Percentiles rank a stretch among this genome's conserved stretches.
Evolutionary conservation across 495 filamentous ascomycete genomes (phyloP).

Genomic region (Penicillium subrubescens): DNA sequence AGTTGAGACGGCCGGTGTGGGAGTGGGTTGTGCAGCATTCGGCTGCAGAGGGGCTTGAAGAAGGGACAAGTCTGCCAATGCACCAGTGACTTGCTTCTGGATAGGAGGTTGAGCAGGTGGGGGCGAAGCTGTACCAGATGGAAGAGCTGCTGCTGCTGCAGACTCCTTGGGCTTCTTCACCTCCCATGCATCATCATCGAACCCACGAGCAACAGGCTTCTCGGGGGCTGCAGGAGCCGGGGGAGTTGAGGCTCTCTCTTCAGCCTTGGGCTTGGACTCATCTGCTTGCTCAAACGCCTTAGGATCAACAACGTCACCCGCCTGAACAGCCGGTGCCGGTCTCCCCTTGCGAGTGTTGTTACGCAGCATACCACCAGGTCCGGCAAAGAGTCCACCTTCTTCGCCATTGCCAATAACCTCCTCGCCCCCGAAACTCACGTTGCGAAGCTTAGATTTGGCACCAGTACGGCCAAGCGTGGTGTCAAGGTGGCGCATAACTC

Average conservation of each 20-base stretch:
- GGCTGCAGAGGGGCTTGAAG: conserved; percentile 77
- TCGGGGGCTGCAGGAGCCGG: conserved; percentile 45
- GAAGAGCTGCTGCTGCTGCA: conserved; percentile 29
- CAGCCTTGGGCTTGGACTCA: conserved; percentile 43
- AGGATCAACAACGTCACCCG: conserved; percentile 81
- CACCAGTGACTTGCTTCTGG: conserved; percentile 62
- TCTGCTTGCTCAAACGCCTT: conserved; percentile 76
- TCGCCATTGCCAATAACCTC: conserved; percentile 55
- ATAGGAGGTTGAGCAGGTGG: conserved; percentile 40
- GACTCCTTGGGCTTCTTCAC: conserved; percentile 83
- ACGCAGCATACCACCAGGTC: conserved; percentile 80
- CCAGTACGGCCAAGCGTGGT: conserved; percentile 70
- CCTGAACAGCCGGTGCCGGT: conserved; percentile 80
- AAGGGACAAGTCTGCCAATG: conserved; percentile 78
- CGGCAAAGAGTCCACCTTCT: conserved; percentile 82
- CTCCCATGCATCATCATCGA: conserved; percentile 98
- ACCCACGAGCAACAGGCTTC: conserved; percentile 61
- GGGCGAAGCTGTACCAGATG: conserved; percentile 41
- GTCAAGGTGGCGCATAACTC: conserved; percentile 89
- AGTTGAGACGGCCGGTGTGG: conserved; percentile 29
- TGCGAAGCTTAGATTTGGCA: conserved; percentile 59
- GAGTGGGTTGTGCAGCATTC: conserved; percentile 56
- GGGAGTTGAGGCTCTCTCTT: conserved; percentile 45
- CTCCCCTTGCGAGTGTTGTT: conserved; percentile 97
- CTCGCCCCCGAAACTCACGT: conserved; percentile 62